Conservation (phyloP, 2,329 filamentous ascomycete species). For the Penicillium glabrum region DNA sequence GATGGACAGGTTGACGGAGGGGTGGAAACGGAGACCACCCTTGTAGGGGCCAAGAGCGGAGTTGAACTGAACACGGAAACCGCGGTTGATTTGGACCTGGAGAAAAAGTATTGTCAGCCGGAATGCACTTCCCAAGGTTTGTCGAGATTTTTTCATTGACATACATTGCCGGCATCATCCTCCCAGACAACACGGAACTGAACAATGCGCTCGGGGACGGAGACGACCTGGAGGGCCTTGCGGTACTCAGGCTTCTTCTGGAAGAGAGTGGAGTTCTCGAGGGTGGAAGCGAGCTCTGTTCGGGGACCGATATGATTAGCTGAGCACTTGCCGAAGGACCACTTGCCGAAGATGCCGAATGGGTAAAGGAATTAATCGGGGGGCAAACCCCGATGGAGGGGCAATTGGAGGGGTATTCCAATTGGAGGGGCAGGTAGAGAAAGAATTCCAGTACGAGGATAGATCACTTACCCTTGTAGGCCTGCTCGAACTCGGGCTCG, state of each 20-base stretch:
- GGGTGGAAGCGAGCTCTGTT: conserved; percentile 86
- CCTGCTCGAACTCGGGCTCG: conserved; percentile 98
- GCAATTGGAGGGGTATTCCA: not conserved
- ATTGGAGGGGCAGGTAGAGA: conserved; percentile 2
- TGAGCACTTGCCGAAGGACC: conserved; percentile 7
- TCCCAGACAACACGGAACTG: conserved; percentile 99
- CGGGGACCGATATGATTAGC: conserved; percentile 10
- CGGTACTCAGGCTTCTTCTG: conserved; percentile 91
- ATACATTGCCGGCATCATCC: conserved; percentile 72
- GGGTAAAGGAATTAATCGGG: conserved; percentile 4
- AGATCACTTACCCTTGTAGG: conserved; percentile 75
- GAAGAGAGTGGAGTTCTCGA: conserved; percentile 92
- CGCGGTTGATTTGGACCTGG: conserved; percentile 85
- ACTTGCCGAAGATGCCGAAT: conserved; percentile 22
- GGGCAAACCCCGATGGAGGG: not conserved
- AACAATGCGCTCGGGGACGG: conserved; percentile 91
- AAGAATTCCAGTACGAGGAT: not conserved
- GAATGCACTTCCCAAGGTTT: not conserved
- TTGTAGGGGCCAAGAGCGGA: conserved; percentile 97
- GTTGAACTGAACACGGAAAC: conserved; percentile 98
- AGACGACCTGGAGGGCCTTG: conserved; percentile 81
- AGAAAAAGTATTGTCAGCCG: not conserved
- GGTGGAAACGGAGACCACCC: conserved; percentile 93
- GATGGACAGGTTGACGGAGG: conserved; percentile 61
- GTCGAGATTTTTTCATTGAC: not conserved